These are phyloP conservation scores for Ceratocystis lukuohia DNA, from an alignment of 2,329 filamentous ascomycete species.

Conservation along the genomic window DNA sequence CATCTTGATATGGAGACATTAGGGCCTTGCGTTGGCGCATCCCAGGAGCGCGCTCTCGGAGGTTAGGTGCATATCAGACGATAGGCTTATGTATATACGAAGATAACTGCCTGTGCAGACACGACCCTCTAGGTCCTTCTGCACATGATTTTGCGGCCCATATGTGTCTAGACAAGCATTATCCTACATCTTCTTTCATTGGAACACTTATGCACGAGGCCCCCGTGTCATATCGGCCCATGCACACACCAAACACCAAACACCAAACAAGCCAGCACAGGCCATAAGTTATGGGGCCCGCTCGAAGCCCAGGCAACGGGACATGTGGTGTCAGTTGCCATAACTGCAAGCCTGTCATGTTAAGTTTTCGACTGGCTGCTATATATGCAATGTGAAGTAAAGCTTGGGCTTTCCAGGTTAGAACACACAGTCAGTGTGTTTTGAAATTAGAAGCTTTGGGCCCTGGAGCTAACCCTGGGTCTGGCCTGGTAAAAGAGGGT, in stretches of 20 bases:
- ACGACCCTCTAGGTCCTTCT: too few relatives aligned
- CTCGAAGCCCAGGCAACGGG: neutral
- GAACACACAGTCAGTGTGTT: neutral
- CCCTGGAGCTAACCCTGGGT: neutral
- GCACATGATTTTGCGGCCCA: too few relatives aligned
- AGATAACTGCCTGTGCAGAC: too few relatives aligned
- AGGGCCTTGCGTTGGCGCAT: neutral
- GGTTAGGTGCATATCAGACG: neutral
- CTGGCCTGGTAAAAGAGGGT: too few relatives aligned
- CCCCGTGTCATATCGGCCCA: neutral
- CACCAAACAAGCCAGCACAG: neutral
- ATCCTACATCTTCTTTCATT: neutral
- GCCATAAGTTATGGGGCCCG: neutral
- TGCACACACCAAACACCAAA: neutral
- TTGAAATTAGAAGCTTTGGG: slow-evolving; percentile 5
- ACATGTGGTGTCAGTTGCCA: neutral
- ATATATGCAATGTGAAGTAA: neutral
- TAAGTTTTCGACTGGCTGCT: too few relatives aligned
- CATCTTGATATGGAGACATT: neutral
- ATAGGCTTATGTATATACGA: neutral
- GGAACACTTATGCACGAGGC: neutral
- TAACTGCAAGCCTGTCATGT: neutral
- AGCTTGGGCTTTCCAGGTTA: neutral
- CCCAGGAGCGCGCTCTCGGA: neutral
- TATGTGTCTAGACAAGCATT: neutral